These are phyloP conservation scores for Irpex lacteus DNA, from an alignment of 1,284 basidiomycete species.

Conservation along the genomic window DNA sequence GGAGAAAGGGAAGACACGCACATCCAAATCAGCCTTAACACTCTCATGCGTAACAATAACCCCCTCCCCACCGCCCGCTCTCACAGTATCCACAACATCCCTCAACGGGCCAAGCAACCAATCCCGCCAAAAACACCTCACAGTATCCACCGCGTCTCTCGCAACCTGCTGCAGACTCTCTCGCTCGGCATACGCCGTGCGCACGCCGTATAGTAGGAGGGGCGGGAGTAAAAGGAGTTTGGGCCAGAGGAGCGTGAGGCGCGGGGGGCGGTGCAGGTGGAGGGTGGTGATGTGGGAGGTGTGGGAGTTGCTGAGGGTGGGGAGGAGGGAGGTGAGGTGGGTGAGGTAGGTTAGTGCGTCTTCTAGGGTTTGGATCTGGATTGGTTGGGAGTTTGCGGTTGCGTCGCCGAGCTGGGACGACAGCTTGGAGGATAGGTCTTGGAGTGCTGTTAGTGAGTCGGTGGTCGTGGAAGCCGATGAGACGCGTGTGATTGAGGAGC, in stretches of 20 bases:
- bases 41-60: slow-evolving; percentile 77
- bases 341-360: too few relatives aligned
- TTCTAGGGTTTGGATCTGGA: neutral
- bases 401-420: neutral
- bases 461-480: slow-evolving; percentile 12
- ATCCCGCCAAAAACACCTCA: slow-evolving; percentile 73
- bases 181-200: slow-evolving; percentile 49
- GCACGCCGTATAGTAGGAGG: slow-evolving; percentile 46
- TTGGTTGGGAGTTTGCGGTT: neutral
- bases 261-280: slow-evolving; percentile 55
- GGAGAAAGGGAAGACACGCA: slow-evolving; percentile 33
- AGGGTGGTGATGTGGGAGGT: slow-evolving; percentile 31
- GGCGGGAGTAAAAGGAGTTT: slow-evolving; percentile 65
- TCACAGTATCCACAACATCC: slow-evolving; percentile 81
- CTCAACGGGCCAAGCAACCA: slow-evolving; percentile 90
- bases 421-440: neutral
- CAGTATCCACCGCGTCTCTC: slow-evolving; percentile 66
- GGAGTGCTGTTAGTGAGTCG: neutral
- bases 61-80: slow-evolving; percentile 70
- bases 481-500: slow-evolving; percentile 38
- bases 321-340: neutral
- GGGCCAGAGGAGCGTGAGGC: slow-evolving; percentile 64
- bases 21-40: slow-evolving; percentile 77
- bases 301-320: slow-evolving; percentile 22
- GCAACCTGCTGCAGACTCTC: slow-evolving; percentile 51